Evolutionary conservation across 768 basidiomycete genomes (phyloP), one percentile per base, ranked within the genome.

Genomic region (Naematelia encephala): DNA sequence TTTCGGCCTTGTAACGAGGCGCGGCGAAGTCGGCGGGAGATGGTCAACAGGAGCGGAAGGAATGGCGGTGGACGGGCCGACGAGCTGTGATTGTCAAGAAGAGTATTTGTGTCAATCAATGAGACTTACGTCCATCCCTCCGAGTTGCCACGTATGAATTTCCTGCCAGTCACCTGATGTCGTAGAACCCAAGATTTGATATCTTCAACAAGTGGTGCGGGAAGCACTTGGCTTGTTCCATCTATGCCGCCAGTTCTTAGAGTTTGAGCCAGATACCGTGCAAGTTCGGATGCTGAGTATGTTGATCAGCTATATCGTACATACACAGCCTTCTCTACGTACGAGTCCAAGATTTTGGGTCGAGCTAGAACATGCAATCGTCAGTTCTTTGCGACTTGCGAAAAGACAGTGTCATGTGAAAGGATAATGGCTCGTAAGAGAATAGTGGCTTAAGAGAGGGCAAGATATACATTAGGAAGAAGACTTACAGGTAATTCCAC

Each of bases 171-270:
- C 16, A 73, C 66, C 23, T 66, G 60, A 23, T 69, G 63, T 22
- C 66, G 50, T 19, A 70, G 44, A 0, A 73, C 69, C 72, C 72
- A 73, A n/a, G 61, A 62, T 45, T 69, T 65, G 59, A 73, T 73
- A 55, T 73, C 72, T 54, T 70, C 64, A 12, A 73, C 67, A 16
- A 73, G 58, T 2, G 64, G 67, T 1, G 56, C 60, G 11, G 72
- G 72, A 4, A 70, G 49, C 11, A 58, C 57, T 27, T 67, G 67
- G 4, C 72, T 67, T 0, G 44, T 53, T 3, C 65, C 69, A 42
- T 69, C 63, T 46, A 59, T 54, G 12, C 69, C 69, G 14, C 69
- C 72, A 1, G 68, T 73, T 5, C 69, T 51, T 16, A 73, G 62
- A 0, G 65, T 65, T 14, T 62, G 51, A 1, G 34, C 56, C 1